Conservation (phyloP, 495 filamentous ascomycete genomes). For the Penicillium cinerascens region DNA sequence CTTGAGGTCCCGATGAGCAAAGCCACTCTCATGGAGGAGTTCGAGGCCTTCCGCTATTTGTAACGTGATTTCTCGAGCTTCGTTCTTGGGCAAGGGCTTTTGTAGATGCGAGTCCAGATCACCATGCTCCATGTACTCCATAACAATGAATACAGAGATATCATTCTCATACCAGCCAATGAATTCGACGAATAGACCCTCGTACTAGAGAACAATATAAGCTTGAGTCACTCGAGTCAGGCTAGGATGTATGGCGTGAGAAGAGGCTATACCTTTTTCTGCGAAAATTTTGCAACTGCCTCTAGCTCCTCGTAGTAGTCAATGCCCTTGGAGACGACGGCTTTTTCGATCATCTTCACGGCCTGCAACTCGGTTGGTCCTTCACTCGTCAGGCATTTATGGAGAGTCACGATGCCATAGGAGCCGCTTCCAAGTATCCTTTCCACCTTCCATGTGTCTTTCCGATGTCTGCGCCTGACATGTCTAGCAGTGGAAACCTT, state of each 20-base stretch:
- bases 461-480: neutral
- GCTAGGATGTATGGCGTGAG: neutral
- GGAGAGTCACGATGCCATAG: conserved; percentile 1
- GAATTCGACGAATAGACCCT: conserved; percentile 25
- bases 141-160: conserved; percentile 28
- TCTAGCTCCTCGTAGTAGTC: conserved; percentile 15
- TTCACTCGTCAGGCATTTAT: conserved; percentile 2
- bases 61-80: conserved; percentile 32
- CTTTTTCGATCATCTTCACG: conserved; percentile 8
- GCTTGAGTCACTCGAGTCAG: neutral
- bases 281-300: conserved; percentile 18
- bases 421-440: conserved; percentile 3
- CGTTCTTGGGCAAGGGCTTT: conserved; percentile 30
- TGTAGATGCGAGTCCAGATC: conserved; percentile 11
- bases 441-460: neutral
- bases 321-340: neutral
- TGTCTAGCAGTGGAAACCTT: neutral
- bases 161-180: conserved; percentile 33
- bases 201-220: conserved; percentile 10
- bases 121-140: conserved; percentile 32
- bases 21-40: conserved; percentile 43
- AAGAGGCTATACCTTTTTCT: conserved; percentile 10
- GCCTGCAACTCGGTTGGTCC: neutral
- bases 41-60: conserved; percentile 42
- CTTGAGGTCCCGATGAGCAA: conserved; percentile 49